Base-by-base conservation (phyloP, 2,329 filamentous ascomycete genomes). In the Aspergillus pseudoterreus region DNA sequence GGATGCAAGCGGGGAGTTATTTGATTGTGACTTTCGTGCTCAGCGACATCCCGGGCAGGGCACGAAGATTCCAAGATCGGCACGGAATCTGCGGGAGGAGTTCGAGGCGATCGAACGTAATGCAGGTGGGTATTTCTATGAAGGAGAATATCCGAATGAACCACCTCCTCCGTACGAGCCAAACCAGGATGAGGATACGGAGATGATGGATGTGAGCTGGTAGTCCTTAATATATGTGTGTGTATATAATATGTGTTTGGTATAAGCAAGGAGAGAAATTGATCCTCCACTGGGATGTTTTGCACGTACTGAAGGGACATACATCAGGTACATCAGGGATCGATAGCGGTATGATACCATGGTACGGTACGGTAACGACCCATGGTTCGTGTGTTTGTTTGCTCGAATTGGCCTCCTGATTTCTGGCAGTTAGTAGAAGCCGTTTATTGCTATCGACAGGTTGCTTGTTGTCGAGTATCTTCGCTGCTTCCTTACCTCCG, bases 331-430 rank as follows among this genome's bases (percentile, higher is more conserved):
- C 35, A 38, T 38, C 6, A 17, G 35, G 15, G 35, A 38, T 17
- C 35, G 15, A 38, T 38, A 38, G 35, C n/a, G 35, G 35, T 38
- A 38, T 17, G 35, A n/a, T n/a, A 38, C 15, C 14, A n/a, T 38
- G 35, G 35, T 38, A 38, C 35, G 35, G 35, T n/a, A 38, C 35
- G 35, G 35, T 38, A n/a, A 38, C 35, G 35, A 49, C 27, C 55
- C 55, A 57, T 56, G 55, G 55, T 57, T 57, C 53, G 45, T 52
- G 35, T 53, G 54, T 50, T 57, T 50, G 51, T 54, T 53, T 22
- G 14, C 47, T 30, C 45, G 27, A 30, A 30, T 30, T 30, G 27
- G 27, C 27, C 27, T 30, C 27, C 27, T 30, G 27, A 30, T 30
- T 9, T 11, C 27, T 10, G 10, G 27, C 3, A 30, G 8, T 11